Percentiles rank a stretch among this genome's conserved stretches.
These are phyloP conservation scores for Hericium rajendrae DNA, from an alignment of 768 basidiomycete genomes.

Conservation along the genomic window DNA sequence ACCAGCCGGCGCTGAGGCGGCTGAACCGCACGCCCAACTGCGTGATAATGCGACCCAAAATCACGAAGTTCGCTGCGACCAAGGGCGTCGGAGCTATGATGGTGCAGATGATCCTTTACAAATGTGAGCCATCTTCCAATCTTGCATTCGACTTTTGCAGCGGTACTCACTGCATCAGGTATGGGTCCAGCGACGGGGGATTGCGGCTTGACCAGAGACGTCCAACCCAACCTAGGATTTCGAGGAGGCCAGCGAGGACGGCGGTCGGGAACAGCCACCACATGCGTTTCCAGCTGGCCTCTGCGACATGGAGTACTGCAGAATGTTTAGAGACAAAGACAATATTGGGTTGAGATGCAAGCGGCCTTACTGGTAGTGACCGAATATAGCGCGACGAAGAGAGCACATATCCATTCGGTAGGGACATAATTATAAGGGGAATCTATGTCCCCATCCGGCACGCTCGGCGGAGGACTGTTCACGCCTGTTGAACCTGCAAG, in stretches of 20 bases:
- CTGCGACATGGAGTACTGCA: slow-evolving; percentile 3
- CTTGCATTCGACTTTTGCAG: background rate
- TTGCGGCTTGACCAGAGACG: slow-evolving; percentile 10
- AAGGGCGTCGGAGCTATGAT: slow-evolving; percentile 11
- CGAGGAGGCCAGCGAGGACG: slow-evolving; percentile 5
- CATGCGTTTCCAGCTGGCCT: slow-evolving; percentile 22
- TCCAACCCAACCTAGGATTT: slow-evolving; percentile 8
- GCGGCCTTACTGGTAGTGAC: slow-evolving; percentile 19
- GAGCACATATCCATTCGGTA: slow-evolving; percentile 24
- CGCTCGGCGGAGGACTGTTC: no score
- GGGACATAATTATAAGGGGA: background rate
- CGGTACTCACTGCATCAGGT: slow-evolving; percentile 8
- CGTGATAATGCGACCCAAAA: slow-evolving; percentile 10
- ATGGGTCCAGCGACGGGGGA: slow-evolving; percentile 1
- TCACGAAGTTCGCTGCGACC: slow-evolving; percentile 12
- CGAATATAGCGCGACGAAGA: slow-evolving; percentile 27
- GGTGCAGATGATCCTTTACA: slow-evolving; percentile 1
- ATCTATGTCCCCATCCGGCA: background rate
- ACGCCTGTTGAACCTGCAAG: no score
- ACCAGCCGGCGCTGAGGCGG: slow-evolving; percentile 8
- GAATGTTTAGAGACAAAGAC: background rate
- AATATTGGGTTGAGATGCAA: background rate
- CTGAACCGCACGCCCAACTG: slow-evolving; percentile 9
- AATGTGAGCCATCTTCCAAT: background rate
- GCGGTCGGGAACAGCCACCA: slow-evolving; percentile 14